Evolutionary conservation across 805 yeast genomes (phyloP).

Genomic region (Candida nitratophila): DNA sequence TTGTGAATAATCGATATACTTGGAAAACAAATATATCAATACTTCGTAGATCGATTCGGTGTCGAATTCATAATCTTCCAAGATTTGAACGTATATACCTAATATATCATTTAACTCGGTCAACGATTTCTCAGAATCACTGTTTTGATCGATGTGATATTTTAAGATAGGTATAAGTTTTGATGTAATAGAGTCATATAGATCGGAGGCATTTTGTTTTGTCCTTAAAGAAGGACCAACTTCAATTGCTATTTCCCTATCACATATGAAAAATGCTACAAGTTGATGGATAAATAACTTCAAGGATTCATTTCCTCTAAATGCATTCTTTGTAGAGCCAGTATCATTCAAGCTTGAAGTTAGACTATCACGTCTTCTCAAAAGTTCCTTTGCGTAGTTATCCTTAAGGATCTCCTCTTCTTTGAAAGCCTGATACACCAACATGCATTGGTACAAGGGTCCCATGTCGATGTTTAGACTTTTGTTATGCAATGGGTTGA

Average conservation of each 20-base stretch:
- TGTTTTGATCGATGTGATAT: constrained; percentile 35
- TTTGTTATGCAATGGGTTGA: constrained; percentile 42
- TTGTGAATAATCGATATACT: constrained; percentile 50
- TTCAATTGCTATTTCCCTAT: constrained; percentile 55
- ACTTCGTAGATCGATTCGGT: constrained; percentile 55
- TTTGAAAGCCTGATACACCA: constrained; percentile 72
- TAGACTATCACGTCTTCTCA: constrained; percentile 61
- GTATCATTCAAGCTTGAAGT: constrained; percentile 50
- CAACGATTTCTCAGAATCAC: constrained; percentile 36
- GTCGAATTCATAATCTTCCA: constrained; percentile 65
- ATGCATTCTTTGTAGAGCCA: constrained; percentile 22
- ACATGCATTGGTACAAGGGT: constrained; percentile 75
- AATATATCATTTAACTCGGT: constrained; percentile 51
- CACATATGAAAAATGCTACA: constrained; percentile 72
- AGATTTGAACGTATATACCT: constrained; percentile 66
- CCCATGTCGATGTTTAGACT: constrained; percentile 49
- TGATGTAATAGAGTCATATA: constrained; percentile 65
- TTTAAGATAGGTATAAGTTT: constrained; percentile 55
- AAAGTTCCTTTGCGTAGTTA: constrained; percentile 65
- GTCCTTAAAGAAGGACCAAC: constrained; percentile 61
- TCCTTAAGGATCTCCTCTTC: constrained; percentile 53
- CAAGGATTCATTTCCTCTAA: constrained; percentile 35
- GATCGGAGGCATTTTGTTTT: constrained; percentile 54
- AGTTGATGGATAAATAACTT: constrained; percentile 53
- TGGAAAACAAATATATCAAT: constrained; percentile 49